Percentiles rank a stretch among this genome's conserved stretches.
These are phyloP conservation scores for Schwanniomyces etchellsii DNA, from an alignment of 1,139 yeast genomes.

Conservation along the genomic window DNA sequence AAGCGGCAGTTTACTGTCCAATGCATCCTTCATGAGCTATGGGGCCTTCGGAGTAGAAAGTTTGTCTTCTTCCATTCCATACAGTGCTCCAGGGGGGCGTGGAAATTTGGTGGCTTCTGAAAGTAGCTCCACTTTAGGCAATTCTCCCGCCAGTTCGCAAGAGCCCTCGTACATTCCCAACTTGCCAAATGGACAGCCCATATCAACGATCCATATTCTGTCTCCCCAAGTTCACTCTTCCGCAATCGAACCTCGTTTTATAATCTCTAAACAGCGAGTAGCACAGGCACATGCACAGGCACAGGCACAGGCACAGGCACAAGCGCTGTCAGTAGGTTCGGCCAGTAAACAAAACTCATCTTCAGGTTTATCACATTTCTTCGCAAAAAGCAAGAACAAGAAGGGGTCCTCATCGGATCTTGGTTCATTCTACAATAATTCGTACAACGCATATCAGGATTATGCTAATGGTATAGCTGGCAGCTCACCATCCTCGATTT, in stretches of 20 bases:
- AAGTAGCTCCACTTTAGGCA: not conserved
- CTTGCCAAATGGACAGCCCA: constrained; percentile 50
- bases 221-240: constrained; percentile 57
- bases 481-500: constrained; percentile 35
- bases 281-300: constrained; percentile 48
- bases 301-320: constrained; percentile 18
- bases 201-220: constrained; percentile 57
- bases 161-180: constrained; percentile 32
- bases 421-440: constrained; percentile 41
- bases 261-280: constrained; percentile 65
- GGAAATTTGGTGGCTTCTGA: constrained; percentile 13
- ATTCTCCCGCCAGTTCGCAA: constrained; percentile 2
- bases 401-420: constrained; percentile 36
- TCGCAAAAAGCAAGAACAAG: constrained; percentile 27
- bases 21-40: constrained; percentile 31
- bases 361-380: constrained; percentile 47
- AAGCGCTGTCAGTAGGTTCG: constrained; percentile 23
- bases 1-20: constrained; percentile 40
- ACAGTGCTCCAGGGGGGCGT: constrained; percentile 65
- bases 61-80: constrained; percentile 62
- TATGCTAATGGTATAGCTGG: constrained; percentile 11
- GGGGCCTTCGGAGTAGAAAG: constrained; percentile 39
- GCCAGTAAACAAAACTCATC: constrained; percentile 38
- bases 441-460: constrained; percentile 25
- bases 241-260: constrained; percentile 66